These are phyloP conservation scores for Lyophyllum shimeji DNA, from an alignment of 768 basidiomycete species.

Conservation along the genomic window DNA sequence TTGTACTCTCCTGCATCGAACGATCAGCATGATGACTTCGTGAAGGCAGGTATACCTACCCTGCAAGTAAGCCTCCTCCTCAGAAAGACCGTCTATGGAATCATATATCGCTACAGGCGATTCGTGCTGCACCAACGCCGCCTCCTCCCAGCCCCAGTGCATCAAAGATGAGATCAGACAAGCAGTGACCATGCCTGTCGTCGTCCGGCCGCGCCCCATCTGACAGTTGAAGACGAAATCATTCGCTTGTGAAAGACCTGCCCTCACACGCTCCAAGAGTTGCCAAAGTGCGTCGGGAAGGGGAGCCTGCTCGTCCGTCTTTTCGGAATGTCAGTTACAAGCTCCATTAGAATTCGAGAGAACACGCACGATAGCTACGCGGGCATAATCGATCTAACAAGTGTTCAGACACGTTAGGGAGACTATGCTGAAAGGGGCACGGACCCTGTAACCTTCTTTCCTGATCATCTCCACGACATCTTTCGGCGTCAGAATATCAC, in stretches of 20 bases:
- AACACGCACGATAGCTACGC: slow-evolving; percentile 82
- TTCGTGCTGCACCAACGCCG: slow-evolving; percentile 35
- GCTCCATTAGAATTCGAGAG: not conserved
- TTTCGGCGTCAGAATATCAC: slow-evolving; percentile 84
- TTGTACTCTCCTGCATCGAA: slow-evolving; percentile 86
- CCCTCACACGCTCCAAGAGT: slow-evolving; percentile 71
- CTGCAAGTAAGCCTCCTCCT: slow-evolving; percentile 87
- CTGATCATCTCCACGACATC: slow-evolving; percentile 78
- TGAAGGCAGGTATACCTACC: slow-evolving; percentile 40
- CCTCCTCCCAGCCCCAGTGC: slow-evolving; percentile 53
- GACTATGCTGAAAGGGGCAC: slow-evolving; percentile 13
- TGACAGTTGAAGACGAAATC: slow-evolving; percentile 97
- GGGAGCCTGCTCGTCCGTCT: slow-evolving; percentile 98
- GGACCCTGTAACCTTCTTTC: slow-evolving; percentile 75
- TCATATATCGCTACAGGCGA: slow-evolving; percentile 49
- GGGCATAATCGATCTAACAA: slow-evolving; percentile 75
- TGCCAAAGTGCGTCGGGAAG: slow-evolving; percentile 83
- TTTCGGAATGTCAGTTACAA: slow-evolving; percentile 9
- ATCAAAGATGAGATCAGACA: slow-evolving; percentile 79
- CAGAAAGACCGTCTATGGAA: slow-evolving; percentile 77
- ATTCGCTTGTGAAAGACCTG: slow-evolving; percentile 55
- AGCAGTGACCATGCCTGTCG: slow-evolving; percentile 93
- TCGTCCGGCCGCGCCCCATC: slow-evolving; percentile 90
- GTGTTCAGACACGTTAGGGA: not conserved
- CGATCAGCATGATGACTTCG: not conserved